Evolutionary conservation across 257 asterid genomes (phyloP).

Genomic region (Eustoma russellianum): DNA sequence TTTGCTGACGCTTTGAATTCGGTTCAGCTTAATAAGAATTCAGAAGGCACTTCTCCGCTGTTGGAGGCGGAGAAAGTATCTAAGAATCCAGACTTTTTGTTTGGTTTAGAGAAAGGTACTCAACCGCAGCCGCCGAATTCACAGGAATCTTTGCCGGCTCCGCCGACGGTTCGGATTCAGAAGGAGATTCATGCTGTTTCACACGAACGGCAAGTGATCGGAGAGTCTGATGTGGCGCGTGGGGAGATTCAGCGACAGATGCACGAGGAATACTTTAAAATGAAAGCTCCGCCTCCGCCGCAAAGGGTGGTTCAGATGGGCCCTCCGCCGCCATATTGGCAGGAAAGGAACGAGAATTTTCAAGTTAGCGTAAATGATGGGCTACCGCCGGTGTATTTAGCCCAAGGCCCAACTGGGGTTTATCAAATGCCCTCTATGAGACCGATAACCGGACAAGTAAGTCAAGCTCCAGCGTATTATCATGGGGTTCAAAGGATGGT

Average conservation of each 20-base stretch:
- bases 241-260: constrained; percentile 28
- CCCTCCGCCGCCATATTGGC: constrained; percentile 15
- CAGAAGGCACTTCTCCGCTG: constrained; percentile 16
- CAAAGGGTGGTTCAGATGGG: constrained; percentile 7
- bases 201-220: constrained; percentile 18
- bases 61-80: constrained; percentile 7
- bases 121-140: constrained; percentile 11
- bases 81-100: constrained; percentile 22
- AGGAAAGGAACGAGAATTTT: constrained; percentile 15
- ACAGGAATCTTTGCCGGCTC: constrained; percentile 12
- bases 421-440: constrained; percentile 20
- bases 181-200: constrained; percentile 8
- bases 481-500: constrained; percentile 26
- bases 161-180: constrained; percentile 7
- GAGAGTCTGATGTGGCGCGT: constrained; percentile 17
- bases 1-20: constrained; percentile 35
- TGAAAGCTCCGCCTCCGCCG: constrained; percentile 10
- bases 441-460: constrained; percentile 23
- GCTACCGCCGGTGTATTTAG: constrained; percentile 19
- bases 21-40: constrained; percentile 20
- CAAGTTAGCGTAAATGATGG: constrained; percentile 8
- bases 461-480: constrained; percentile 17
- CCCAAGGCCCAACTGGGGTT: constrained; percentile 25
- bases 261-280: constrained; percentile 18
- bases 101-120: constrained; percentile 26